Percentiles rank a stretch among this genome's conserved stretches.
Conservation (phyloP, 306 rosid genomes). For the Vigna reflexopilosa region DNA sequence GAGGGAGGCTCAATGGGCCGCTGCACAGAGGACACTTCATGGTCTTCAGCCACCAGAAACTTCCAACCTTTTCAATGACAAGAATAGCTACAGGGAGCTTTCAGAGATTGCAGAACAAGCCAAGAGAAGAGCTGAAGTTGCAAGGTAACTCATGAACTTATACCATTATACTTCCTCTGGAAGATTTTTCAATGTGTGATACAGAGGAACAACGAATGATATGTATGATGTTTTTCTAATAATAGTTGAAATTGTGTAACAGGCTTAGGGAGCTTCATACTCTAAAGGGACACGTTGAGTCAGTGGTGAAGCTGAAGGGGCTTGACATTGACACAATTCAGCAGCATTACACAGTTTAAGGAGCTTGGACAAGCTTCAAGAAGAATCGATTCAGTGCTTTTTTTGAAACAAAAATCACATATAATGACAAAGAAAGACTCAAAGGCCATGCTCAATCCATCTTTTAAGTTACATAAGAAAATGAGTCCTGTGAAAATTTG, state of each 20-base stretch:
- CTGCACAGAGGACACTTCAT: slow-evolving; percentile 85
- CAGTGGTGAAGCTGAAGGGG: slow-evolving; percentile 92
- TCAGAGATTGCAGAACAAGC: slow-evolving; percentile 98
- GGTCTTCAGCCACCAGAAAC: slow-evolving; percentile 91
- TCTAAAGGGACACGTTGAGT: slow-evolving; percentile 90
- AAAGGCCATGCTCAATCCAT: slow-evolving; percentile 27
- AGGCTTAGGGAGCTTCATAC: slow-evolving; percentile 85
- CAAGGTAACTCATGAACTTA: slow-evolving; percentile 61
- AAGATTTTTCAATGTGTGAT: background rate
- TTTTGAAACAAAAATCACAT: slow-evolving; percentile 6
- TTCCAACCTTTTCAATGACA: slow-evolving; percentile 61
- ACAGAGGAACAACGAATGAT: background rate
- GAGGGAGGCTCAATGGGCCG: slow-evolving; percentile 98
- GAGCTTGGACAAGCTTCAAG: slow-evolving; percentile 31
- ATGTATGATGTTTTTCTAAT: slow-evolving; percentile 14
- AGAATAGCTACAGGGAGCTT: slow-evolving; percentile 71
- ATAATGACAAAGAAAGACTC: slow-evolving; percentile 56
- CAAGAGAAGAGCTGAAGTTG: slow-evolving; percentile 86
- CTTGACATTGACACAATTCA: slow-evolving; percentile 76
- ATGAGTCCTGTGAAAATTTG: slow-evolving; percentile 40
- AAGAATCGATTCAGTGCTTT: slow-evolving; percentile 21
- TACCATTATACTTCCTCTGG: too few species aligned
- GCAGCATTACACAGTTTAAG: slow-evolving; percentile 73
- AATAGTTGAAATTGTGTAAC: slow-evolving; percentile 34
- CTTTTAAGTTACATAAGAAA: slow-evolving; percentile 45